phyloP scores from a whole-genome alignment of 306 rosid species.

The Ormosia emarginata region DNA sequence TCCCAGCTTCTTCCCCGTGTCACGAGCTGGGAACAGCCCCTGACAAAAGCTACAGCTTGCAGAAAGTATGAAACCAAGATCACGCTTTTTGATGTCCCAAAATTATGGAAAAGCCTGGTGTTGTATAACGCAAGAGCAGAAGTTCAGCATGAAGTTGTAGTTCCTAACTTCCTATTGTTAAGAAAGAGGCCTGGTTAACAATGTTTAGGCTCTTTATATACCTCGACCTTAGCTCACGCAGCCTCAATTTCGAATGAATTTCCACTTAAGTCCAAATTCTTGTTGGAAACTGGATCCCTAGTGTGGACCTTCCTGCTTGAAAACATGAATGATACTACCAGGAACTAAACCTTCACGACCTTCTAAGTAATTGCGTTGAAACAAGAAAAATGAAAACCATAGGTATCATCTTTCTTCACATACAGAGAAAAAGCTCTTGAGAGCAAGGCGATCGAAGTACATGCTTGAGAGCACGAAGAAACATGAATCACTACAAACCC shows the following conservation, averaged over 20 bases:
- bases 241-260: neutral
- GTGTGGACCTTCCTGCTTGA: neutral
- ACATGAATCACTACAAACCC: conserved; percentile 22
- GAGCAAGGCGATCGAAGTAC: neutral
- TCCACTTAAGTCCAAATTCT: neutral
- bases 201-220: neutral
- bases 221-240: neutral
- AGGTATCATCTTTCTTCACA: neutral
- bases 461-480: conserved; percentile 31
- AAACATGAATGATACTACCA: neutral
- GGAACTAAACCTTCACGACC: neutral
- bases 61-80: neutral
- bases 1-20: neutral
- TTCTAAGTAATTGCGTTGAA: neutral
- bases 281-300: neutral
- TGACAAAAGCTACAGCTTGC: neutral
- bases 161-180: neutral
- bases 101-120: neutral
- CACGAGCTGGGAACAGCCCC: neutral
- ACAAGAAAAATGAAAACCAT: neutral
- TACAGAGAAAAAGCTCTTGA: neutral
- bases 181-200: neutral
- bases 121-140: neutral
- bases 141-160: neutral
- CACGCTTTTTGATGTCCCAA: neutral